Conservation (phyloP, 148 eudicot genomes). For the Salicornia ramosissima region DNA sequence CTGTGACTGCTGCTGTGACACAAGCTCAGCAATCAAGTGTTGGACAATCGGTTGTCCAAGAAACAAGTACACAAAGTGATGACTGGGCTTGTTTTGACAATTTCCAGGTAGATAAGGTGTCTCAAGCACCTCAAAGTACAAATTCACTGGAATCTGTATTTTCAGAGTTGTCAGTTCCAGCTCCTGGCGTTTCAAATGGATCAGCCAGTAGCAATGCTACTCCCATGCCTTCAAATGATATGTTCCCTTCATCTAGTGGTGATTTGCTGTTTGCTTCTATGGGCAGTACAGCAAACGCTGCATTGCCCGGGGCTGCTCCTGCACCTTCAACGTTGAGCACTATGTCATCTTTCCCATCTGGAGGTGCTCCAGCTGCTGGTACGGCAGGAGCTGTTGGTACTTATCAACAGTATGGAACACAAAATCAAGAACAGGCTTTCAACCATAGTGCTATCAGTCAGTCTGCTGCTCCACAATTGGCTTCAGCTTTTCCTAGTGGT, state of each 20-base stretch:
- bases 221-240: slow-evolving; percentile 30
- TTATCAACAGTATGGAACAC: slow-evolving; percentile 50
- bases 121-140: slow-evolving; percentile 43
- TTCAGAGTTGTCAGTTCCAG: slow-evolving; percentile 54
- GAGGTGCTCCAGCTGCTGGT: slow-evolving; percentile 25
- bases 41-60: slow-evolving; percentile 32
- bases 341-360: slow-evolving; percentile 25
- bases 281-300: slow-evolving; percentile 27
- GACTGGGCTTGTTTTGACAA: slow-evolving; percentile 92
- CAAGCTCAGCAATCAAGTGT: slow-evolving; percentile 35
- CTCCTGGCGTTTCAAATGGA: slow-evolving; percentile 35
- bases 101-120: slow-evolving; percentile 33
- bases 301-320: slow-evolving; percentile 33
- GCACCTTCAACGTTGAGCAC: slow-evolving; percentile 22
- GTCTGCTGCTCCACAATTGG: slow-evolving; percentile 29
- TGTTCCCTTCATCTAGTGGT: slow-evolving; percentile 30
- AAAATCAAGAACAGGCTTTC: slow-evolving; percentile 41
- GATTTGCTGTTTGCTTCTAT: slow-evolving; percentile 32
- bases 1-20: slow-evolving; percentile 39
- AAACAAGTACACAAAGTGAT: slow-evolving; percentile 37
- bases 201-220: slow-evolving; percentile 15
- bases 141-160: slow-evolving; percentile 55
- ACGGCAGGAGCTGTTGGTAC: slow-evolving; percentile 30
- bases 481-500: slow-evolving; percentile 29
- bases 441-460: slow-evolving; percentile 30